Base-by-base conservation (phyloP, 2,329 filamentous ascomycete genomes). In the Monascus ruber region DNA sequence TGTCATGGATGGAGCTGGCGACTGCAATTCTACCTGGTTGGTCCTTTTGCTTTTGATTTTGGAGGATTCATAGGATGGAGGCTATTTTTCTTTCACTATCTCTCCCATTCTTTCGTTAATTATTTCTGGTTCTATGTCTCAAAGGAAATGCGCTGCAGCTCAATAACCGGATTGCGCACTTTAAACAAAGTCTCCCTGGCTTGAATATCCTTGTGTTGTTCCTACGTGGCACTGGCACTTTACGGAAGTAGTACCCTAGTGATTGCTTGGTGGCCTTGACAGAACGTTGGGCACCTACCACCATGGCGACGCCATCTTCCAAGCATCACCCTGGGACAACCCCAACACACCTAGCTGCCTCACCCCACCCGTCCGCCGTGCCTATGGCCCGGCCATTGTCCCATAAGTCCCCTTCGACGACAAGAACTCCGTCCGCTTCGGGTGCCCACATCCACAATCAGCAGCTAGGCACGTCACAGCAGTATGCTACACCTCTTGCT, bases 231-330 rank as follows among this genome's bases (percentile, higher is more conserved):
- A 17, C 17, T 17, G 17, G 17, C 3, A 17, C 17, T 17, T 17
- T 17, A 25, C 9, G n/a, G 33, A 34, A 42, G 34, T 10, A 24
- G 25, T 26, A 24, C 5, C 11, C 17, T 37, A 28, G 24, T 35
- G 40, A 27, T 11, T n/a, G 34, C 11, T 36, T 40, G 35, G 29
- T 26, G 40, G 34, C 24, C 33, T 24, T 34, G n/a, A 25, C 24
- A 26, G 24, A 24, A 17, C 6, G 6, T 33, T 8, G 27, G 24
- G 10, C 10, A 32, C 25, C 28, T 28, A 29, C 28, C 17, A 50
- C 9, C 40, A 69, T 69, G 65, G 63, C 65, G 27, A 69, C 65
- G 25, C 65, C 65, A 8, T 65, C 64, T 26, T 61, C 64, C 25
- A 68, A 65, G 42, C 52, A 47, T 26, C 61, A 63, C 33, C 61